A percentile compares a stretch with the other conserved stretches of the same genome.
phyloP scores from a whole-genome alignment of 2,329 filamentous ascomycete species.

The Arachnomyces sp. region DNA sequence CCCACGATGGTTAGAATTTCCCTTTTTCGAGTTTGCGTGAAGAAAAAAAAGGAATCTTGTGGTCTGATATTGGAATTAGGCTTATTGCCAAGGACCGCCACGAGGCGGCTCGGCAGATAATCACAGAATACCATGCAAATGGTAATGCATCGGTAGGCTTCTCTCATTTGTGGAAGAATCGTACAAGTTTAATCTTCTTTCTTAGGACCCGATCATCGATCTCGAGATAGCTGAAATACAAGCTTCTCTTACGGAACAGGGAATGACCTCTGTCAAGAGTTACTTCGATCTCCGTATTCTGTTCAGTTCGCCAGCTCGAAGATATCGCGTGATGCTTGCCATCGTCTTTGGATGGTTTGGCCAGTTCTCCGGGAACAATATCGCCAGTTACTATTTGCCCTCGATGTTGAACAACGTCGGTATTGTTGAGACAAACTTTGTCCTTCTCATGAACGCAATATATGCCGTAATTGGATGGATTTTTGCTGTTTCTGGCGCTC shows the following conservation, averaged over 20 bases:
- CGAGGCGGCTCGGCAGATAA: conserved; percentile 25
- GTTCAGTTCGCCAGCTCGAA: conserved; percentile 28
- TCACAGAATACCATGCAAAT: conserved; percentile 37
- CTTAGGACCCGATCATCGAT: conserved; percentile 33
- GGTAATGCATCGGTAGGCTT: conserved; percentile 32
- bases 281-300: conserved; percentile 31
- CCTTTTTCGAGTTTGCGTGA: too few species aligned
- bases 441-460: conserved; percentile 31
- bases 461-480: conserved; percentile 20
- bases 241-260: conserved; percentile 25
- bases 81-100: conserved; percentile 13
- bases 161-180: too few species aligned
- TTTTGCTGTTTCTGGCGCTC: conserved; percentile 22
- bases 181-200: too few species aligned
- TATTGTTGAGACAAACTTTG: conserved; percentile 27
- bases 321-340: conserved; percentile 34
- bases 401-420: conserved; percentile 33
- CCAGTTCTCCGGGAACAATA: conserved; percentile 32
- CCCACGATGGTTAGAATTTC: conserved; percentile 20
- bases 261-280: conserved; percentile 30
- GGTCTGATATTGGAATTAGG: conserved; percentile 13
- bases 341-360: conserved; percentile 37
- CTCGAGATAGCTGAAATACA: conserved; percentile 39
- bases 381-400: conserved; percentile 30
- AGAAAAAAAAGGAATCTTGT: background rate